Percentiles rank a stretch among this genome's conserved stretches.
Evolutionary conservation across 768 basidiomycete genomes (phyloP).

Genomic region (Asterophora parasitica): DNA sequence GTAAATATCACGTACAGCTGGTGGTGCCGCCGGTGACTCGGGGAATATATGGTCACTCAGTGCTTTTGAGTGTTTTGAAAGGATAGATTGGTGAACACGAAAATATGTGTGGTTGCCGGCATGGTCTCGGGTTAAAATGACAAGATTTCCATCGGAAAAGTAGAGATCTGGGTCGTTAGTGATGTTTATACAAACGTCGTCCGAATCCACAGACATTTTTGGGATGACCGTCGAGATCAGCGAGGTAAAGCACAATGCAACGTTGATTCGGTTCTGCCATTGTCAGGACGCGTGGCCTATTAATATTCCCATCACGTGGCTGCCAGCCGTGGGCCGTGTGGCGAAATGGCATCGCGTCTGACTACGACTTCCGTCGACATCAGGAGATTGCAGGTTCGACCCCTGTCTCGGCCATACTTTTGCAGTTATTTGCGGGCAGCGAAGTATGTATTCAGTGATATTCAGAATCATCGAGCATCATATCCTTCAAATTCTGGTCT

Average conservation of each 20-base stretch:
- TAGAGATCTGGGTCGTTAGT: slow-evolving; percentile 23
- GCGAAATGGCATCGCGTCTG: slow-evolving; percentile 94
- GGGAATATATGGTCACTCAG: slow-evolving; percentile 22
- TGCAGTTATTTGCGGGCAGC: no score
- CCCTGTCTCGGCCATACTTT: slow-evolving; percentile 40
- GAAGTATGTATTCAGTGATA: no score
- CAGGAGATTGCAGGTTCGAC: slow-evolving; percentile 82
- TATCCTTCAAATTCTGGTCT: no score
- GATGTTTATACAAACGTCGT: slow-evolving; percentile 22
- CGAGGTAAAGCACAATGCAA: no score
- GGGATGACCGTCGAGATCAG: slow-evolving; percentile 6
- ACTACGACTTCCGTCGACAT: slow-evolving; percentile 55
- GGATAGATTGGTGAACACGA: slow-evolving; percentile 23
- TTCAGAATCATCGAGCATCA: no score
- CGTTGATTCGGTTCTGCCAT: no score
- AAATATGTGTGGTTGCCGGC: slow-evolving; percentile 23
- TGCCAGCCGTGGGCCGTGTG: slow-evolving; percentile 27
- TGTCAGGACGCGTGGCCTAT: not conserved
- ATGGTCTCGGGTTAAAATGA: slow-evolving; percentile 21
- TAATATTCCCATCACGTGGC: not conserved
- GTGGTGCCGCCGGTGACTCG: slow-evolving; percentile 12
- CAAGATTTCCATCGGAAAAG: slow-evolving; percentile 23
- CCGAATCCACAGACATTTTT: slow-evolving; percentile 19
- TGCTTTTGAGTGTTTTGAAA: slow-evolving; percentile 23
- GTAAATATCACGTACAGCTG: slow-evolving; percentile 17